Conservation (phyloP, 2,329 filamentous ascomycete species). For the Rhytidhysteron rufulum region DNA sequence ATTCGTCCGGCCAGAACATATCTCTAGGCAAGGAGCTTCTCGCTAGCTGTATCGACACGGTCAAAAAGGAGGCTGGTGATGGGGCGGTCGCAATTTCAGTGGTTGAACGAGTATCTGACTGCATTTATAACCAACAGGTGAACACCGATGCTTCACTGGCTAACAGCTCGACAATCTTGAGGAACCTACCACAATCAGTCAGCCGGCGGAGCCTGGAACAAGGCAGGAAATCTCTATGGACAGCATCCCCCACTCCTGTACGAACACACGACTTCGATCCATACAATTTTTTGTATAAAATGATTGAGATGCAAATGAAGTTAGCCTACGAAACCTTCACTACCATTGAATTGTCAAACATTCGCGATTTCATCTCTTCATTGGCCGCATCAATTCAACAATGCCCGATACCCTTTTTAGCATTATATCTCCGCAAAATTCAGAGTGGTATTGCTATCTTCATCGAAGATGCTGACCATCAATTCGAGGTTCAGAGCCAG, state of each 20-base stretch:
- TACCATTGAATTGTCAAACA: slow-evolving; percentile 34
- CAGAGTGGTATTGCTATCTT: slow-evolving; percentile 62
- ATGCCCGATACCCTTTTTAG: slow-evolving; percentile 46
- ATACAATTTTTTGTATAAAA: slow-evolving; percentile 63
- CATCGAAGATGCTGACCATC: slow-evolving; percentile 54
- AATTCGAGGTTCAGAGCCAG: slow-evolving; percentile 23
- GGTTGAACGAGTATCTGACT: slow-evolving; percentile 65
- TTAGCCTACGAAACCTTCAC: slow-evolving; percentile 51
- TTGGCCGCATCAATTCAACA: slow-evolving; percentile 40
- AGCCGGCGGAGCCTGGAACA: slow-evolving; percentile 53
- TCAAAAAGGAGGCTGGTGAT: slow-evolving; percentile 62
- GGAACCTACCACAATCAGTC: slow-evolving; percentile 39
- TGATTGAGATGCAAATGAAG: slow-evolving; percentile 52
- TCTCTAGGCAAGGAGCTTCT: slow-evolving; percentile 46
- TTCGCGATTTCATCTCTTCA: slow-evolving; percentile 51
- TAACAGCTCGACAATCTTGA: slow-evolving; percentile 33
- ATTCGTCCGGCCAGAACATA: slow-evolving; percentile 23
- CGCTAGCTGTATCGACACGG: slow-evolving; percentile 52
- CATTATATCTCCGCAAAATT: slow-evolving; percentile 55
- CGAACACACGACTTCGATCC: slow-evolving; percentile 49
- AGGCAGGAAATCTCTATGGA: slow-evolving; percentile 65
- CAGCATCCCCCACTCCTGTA: slow-evolving; percentile 40
- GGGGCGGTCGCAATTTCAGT: slow-evolving; percentile 62
- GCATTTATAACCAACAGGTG: slow-evolving; percentile 18
- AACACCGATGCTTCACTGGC: slow-evolving; percentile 16